These are phyloP conservation scores for Wickerhamiella kurtzmanii DNA, from an alignment of 805 yeast genomes.

Conservation along the genomic window DNA sequence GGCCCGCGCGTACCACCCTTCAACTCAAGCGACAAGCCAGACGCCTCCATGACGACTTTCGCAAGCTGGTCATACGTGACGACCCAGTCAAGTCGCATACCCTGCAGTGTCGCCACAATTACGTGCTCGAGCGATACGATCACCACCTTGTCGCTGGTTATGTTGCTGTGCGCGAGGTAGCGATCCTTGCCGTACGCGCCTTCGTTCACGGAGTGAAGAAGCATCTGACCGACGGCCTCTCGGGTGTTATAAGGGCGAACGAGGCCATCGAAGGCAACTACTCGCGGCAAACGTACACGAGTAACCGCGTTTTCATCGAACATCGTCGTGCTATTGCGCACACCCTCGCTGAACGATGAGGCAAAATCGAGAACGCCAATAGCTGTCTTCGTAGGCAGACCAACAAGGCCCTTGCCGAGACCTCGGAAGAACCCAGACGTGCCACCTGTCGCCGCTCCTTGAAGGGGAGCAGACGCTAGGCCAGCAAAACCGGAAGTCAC, in stretches of 20 bases:
- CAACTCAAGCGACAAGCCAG: slow-evolving; percentile 61
- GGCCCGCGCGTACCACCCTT: slow-evolving; percentile 45
- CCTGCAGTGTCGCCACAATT: slow-evolving; percentile 49
- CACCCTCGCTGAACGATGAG: slow-evolving; percentile 85
- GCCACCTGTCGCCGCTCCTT: slow-evolving; percentile 82
- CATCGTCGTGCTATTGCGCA: slow-evolving; percentile 80
- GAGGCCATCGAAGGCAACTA: slow-evolving; percentile 53
- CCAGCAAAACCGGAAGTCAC: slow-evolving; percentile 81
- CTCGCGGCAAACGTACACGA: slow-evolving; percentile 72
- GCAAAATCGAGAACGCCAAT: slow-evolving; percentile 91
- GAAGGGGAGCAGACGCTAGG: slow-evolving; percentile 76
- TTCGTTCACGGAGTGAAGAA: slow-evolving; percentile 75
- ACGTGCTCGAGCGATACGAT: slow-evolving; percentile 63
- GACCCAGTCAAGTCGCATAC: slow-evolving; percentile 56
- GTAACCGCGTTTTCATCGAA: slow-evolving; percentile 53
- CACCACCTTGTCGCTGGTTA: slow-evolving; percentile 68
- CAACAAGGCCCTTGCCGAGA: slow-evolving; percentile 85
- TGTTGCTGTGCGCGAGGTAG: slow-evolving; percentile 74
- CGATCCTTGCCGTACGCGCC: slow-evolving; percentile 60
- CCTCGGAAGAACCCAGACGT: slow-evolving; percentile 89
- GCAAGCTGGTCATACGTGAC: slow-evolving; percentile 50
- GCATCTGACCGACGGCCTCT: slow-evolving; percentile 87
- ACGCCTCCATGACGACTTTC: slow-evolving; percentile 59
- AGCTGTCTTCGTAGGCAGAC: slow-evolving; percentile 92
- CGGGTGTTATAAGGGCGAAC: slow-evolving; percentile 63